These are phyloP conservation scores for Venturia oleaginea DNA, from an alignment of 2,329 filamentous ascomycete species.

Conservation along the genomic window DNA sequence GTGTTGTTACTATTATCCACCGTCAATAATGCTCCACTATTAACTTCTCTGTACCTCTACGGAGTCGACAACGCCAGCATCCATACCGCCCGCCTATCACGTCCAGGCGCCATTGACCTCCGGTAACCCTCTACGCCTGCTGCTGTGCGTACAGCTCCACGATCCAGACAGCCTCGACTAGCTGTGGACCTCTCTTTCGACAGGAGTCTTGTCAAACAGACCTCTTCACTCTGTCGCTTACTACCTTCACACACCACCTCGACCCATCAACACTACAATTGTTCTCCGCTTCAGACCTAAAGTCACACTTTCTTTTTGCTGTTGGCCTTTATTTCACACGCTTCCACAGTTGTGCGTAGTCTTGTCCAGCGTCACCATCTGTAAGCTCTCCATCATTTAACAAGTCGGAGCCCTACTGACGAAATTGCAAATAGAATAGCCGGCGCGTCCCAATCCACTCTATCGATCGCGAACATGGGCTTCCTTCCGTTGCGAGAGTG, in stretches of 20 bases:
- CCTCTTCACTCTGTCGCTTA: not conserved
- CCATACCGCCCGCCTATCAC: not conserved
- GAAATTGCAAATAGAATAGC: not conserved
- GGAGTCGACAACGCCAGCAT: not conserved
- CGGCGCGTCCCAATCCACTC: not conserved
- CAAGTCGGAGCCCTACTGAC: not conserved
- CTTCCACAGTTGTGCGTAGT: not conserved
- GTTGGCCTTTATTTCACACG: not conserved
- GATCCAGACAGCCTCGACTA: not conserved
- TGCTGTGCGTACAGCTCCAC: not conserved
- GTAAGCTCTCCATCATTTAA: not conserved
- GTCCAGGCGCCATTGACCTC: not conserved
- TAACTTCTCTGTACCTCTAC: not conserved
- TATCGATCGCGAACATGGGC: not conserved
- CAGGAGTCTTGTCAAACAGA: not conserved
- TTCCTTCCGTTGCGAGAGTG: not conserved
- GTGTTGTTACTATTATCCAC: slow-evolving; percentile 2
- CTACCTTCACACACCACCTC: not conserved
- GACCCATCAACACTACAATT: not conserved
- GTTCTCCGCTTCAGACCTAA: not conserved
- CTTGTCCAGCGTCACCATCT: not conserved
- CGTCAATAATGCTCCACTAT: not conserved
- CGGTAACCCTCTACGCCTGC: too few relatives aligned
- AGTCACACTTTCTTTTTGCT: not conserved
- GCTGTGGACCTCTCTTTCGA: not conserved